Evolutionary conservation across 768 basidiomycete genomes (phyloP), one percentile per base, ranked within the genome.

Genomic region (Lactifluus hygrophoroides): DNA sequence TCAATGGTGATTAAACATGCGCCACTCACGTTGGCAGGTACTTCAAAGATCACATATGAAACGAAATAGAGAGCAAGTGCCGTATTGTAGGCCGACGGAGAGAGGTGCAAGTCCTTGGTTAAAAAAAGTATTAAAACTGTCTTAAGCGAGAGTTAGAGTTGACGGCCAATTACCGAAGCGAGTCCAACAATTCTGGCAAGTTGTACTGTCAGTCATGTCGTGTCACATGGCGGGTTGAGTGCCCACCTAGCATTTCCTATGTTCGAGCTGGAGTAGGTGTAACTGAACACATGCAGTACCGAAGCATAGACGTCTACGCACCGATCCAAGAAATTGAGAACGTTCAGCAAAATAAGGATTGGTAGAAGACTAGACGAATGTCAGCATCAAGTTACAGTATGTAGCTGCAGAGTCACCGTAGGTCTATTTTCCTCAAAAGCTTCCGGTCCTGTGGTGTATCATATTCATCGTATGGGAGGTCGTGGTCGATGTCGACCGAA

Each of bases 11-110:
- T 40, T 17, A 9, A 28, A 35, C 0, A 4, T 27, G 25, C 6
- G 14, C 16, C 21, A 68, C 74, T 63, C 64, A 83, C 80, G 66
- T 82, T 83, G 19, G 80, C 72, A 14, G 82, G 83, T 45, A 84
- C 72, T 66, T 84, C 82, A 48, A 83, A 84, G n/a, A 76, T 58
- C 16, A 82, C 74, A 62, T 84, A 85, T 50, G 80, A 77, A 4
- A 83, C 71, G 57, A 84, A 85, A 67, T 82, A 85, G 3, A 85
- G 63, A 0, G 81, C 80, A 17, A 86, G 68, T 2, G 79, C 72
- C 0, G 79, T 81, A 63, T 83, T 84, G 66, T 83, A 84, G 50
- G 74, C 77, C 0, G 80, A 68, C 5, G 75, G 67, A 17, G 77
- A 71, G 19, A 83, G 66, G 34, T 77, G 56, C n/a, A 83, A 69